Evolutionary conservation across 371 early-diverging fungal species (phyloP).

Genomic region (Mortierella sp.): DNA sequence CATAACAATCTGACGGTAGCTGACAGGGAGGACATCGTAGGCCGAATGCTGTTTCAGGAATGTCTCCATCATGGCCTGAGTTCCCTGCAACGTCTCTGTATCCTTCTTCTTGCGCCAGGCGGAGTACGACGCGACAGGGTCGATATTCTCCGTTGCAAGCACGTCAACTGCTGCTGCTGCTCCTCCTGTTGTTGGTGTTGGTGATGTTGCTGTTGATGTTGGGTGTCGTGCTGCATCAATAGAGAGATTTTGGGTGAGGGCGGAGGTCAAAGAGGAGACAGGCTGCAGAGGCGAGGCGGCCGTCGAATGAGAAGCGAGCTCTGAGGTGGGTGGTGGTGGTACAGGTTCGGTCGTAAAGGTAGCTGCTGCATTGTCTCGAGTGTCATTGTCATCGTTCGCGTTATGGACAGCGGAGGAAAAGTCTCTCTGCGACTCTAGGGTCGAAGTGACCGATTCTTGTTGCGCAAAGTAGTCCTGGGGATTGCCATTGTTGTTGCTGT

Average conservation of each 20-base stretch:
- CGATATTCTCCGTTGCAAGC: conserved; percentile 35
- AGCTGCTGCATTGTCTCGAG: not conserved
- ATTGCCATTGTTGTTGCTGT: not conserved
- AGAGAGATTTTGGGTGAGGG: conserved; percentile 11
- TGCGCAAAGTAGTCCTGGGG: conserved; percentile 13
- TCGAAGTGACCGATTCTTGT: not conserved
- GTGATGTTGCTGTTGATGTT: conserved; percentile 8
- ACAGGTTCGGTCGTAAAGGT: not conserved
- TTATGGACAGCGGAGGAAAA: not conserved
- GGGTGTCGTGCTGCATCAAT: conserved; percentile 1
- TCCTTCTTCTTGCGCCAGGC: conserved; percentile 55
- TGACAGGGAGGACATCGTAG: conserved; percentile 92
- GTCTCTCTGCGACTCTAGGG: not conserved
- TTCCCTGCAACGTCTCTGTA: conserved; percentile 37
- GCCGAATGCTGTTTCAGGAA: conserved; percentile 85
- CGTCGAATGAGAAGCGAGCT: not conserved
- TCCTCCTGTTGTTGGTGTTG: not conserved
- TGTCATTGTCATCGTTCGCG: not conserved
- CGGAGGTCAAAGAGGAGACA: conserved; percentile 24
- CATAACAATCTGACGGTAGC: conserved; percentile 91
- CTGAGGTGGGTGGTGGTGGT: not conserved
- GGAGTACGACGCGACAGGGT: conserved; percentile 52
- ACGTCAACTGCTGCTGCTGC: not conserved
- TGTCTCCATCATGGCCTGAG: conserved; percentile 65
- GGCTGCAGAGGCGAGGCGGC: conserved; percentile 13